Percentiles rank a stretch among this genome's conserved stretches.
Evolutionary conservation across 78 protist species (phyloP).

Genomic region (Guillardia theta): DNA sequence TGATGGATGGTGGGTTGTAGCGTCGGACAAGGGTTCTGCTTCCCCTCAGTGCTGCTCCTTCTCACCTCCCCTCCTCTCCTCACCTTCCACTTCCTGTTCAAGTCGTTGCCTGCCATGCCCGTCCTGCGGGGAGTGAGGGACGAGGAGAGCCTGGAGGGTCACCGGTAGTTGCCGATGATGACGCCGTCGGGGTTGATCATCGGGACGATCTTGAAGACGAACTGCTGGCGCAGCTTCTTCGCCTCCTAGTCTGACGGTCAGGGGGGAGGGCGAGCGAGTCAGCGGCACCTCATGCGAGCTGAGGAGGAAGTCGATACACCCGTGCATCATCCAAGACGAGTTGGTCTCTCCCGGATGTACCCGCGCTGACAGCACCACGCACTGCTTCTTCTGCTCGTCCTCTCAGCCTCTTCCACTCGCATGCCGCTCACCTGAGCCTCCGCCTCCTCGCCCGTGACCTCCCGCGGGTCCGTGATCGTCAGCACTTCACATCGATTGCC

Average conservation of each 20-base stretch:
- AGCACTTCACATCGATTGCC: background rate
- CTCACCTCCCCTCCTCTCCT: too few species aligned
- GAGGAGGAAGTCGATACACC: constrained; percentile 64
- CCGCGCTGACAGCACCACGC: constrained; percentile 60
- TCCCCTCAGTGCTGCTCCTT: too few species aligned
- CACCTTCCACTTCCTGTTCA: constrained; percentile 71
- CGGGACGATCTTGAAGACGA: constrained; percentile 79
- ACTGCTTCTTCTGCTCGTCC: constrained; percentile 21
- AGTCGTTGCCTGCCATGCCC: constrained; percentile 66
- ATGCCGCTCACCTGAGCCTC: background rate
- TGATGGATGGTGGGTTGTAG: background rate
- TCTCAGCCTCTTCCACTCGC: background rate
- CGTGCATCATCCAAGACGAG: constrained; percentile 70
- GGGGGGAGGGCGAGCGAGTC: too few species aligned
- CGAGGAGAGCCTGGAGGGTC: too few species aligned
- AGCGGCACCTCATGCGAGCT: too few species aligned
- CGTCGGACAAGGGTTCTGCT: background rate
- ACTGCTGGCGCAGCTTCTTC: constrained; percentile 57
- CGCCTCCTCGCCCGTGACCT: background rate
- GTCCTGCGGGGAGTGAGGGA: too few species aligned
- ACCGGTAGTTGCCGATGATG: constrained; percentile 78
- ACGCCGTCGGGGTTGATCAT: constrained; percentile 91
- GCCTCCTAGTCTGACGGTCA: too few species aligned
- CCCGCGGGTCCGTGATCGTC: background rate
- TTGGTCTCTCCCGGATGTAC: constrained; percentile 88